Evolutionary conservation across 192 early-diverging fungal species (phyloP).

Genomic region (Podochytrium sp.): DNA sequence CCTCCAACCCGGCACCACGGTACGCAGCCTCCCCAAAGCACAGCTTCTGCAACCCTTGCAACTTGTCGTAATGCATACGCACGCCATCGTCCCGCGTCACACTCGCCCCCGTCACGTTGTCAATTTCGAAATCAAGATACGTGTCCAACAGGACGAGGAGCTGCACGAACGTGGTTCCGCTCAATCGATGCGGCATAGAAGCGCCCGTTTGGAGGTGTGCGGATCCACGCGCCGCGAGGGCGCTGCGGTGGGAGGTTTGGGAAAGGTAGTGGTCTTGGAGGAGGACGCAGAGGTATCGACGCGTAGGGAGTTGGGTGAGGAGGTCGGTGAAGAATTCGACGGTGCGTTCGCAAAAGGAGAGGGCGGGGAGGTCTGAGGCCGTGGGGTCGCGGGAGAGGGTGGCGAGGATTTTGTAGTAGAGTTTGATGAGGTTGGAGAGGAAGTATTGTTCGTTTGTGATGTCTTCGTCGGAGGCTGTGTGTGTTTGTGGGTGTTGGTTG

Average conservation of each 20-base stretch:
- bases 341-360: slow-evolving; percentile 71
- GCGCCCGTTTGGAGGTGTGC: background rate
- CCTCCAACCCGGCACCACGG: slow-evolving; percentile 61
- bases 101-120: slow-evolving; percentile 77
- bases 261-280: slow-evolving; percentile 80
- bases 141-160: slow-evolving; percentile 70
- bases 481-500: background rate
- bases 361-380: slow-evolving; percentile 41
- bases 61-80: slow-evolving; percentile 59
- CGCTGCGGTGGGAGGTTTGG: slow-evolving; percentile 32
- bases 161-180: slow-evolving; percentile 59
- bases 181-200: slow-evolving; percentile 14
- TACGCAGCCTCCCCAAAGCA: slow-evolving; percentile 76
- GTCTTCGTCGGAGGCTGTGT: slow-evolving; percentile 48
- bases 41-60: slow-evolving; percentile 76
- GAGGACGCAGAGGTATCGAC: slow-evolving; percentile 82
- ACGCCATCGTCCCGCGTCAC: slow-evolving; percentile 70
- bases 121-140: slow-evolving; percentile 81
- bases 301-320: slow-evolving; percentile 86
- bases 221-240: slow-evolving; percentile 41
- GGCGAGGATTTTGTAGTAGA: slow-evolving; percentile 65
- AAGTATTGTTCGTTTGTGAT: slow-evolving; percentile 53
- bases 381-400: slow-evolving; percentile 52
- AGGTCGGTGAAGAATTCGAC: slow-evolving; percentile 89
- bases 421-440: slow-evolving; percentile 67